Base-by-base conservation (phyloP, 1,284 basidiomycete species). In the Amylostereum chailletii region DNA sequence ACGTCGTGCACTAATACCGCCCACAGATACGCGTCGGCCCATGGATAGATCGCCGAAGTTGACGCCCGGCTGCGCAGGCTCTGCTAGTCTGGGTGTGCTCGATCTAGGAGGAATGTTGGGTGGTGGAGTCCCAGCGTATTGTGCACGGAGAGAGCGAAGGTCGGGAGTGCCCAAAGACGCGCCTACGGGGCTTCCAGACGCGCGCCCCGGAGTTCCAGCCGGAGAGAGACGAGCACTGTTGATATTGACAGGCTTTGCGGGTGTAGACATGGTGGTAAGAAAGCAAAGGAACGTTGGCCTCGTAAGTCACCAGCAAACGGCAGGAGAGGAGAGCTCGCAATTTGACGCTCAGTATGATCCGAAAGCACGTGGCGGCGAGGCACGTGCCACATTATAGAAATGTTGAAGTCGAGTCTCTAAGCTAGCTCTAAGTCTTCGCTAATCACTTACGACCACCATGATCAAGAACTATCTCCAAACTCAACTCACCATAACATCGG, bases 41-140 rank as follows among this genome's bases (percentile, higher is more conserved):
- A 55, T 7, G 50, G 33, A 58, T 50, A 8, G 54, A 52, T 4
- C 57, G 40, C 53, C 26, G 30, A 39, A 2, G 50, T 50, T 42
- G 27, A 50, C 29, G 52, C 55, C 9, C 45, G 51, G 34, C 39
- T 50, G 58, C 0, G 51, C 55, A 36, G 54, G 46, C 6, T 56
- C 53, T 2, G 57, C 53, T 1, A 53, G 51, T 43, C 59, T 57
- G 1, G 66, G 65, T 0, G 65, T 68, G 26, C 61, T 63, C 4
- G 67, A 64, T 33, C 81, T 63, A 5, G 65, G 67, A 33, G 83
- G 83, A 47, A 86, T 79, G 62, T 86, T 86, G 45, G 80, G 76
- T 2, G 74, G 70, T 11, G 79, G 79, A 30, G 84, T 78, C 34
- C 81, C 72, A 11, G 70, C 60, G 57, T 81, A 85, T 51, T 78